Evolutionary conservation across 1,139 yeast species (phyloP), one percentile per base, ranked within the genome.

Genomic region (Sugiyamaella japonica): DNA sequence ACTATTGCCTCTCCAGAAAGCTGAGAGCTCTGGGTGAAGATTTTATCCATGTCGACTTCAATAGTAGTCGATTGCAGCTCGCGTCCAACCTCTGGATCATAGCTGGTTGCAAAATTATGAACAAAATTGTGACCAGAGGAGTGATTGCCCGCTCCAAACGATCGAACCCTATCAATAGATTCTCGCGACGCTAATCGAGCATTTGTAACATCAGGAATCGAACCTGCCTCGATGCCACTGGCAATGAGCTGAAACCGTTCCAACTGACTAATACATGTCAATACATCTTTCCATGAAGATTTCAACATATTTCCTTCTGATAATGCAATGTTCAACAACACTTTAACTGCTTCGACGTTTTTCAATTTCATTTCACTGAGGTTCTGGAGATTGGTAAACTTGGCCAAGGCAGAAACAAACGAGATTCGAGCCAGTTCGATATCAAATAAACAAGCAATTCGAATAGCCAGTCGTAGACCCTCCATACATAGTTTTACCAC

Each of bases 231-330:
- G 51, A 89, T 82, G 53, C 98, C 99, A 64, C 89, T 86, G 0
- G 96, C 89, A 55, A 90, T 85, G 51, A 93, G 76, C 70, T 90
- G 97, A 56, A 90, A 76, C 67, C 98, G 80, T 68, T 95, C 99
- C 51, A 93, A 80, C 71, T 93, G 98, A 7, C 97, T 89, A 52
- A 91, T 83, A 2, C 91, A 84, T 2, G 86, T 80, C 60, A 95
- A 76, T 23, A 95, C 79, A 62, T 87, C 95, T 58, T 79, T 82
- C 99, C 99, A 95, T 0, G 96, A 84, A 2, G 76, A 74, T 52
- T 81, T 81, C 61, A 95, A 75, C 58, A 76, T 74, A 57, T 88
- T 81, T 12, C 97, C 97, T 64, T 89, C 96, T 2, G 82, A 72
- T 13, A 87, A 80, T 0, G 97, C 95, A 55, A 89, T 76, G 45